Evolutionary conservation across 176 grass and related monocot species (phyloP).

Genomic region (Miscanthus lutarioriparius): DNA sequence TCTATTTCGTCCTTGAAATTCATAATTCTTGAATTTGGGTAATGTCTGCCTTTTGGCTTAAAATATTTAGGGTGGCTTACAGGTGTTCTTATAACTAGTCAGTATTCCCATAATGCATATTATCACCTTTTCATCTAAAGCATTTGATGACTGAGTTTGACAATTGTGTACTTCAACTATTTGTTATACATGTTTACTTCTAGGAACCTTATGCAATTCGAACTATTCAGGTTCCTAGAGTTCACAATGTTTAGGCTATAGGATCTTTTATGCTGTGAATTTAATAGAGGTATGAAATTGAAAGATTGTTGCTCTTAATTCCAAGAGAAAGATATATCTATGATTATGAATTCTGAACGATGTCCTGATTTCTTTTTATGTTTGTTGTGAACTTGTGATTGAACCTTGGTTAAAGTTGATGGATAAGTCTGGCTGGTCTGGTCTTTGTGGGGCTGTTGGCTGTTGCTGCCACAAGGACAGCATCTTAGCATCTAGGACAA

Average conservation of each 20-base stretch:
- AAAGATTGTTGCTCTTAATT: not conserved
- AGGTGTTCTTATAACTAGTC: not conserved
- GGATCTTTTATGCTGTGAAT: slow-evolving; percentile 11
- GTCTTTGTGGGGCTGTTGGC: no score
- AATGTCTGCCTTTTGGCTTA: slow-evolving; percentile 17
- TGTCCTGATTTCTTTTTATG: not conserved
- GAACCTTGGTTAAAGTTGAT: slow-evolving; percentile 6
- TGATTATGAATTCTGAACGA: not conserved
- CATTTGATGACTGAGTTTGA: not conserved
- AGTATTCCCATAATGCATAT: not conserved
- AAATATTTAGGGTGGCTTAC: not conserved
- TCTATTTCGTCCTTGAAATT: not conserved
- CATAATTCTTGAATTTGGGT: not conserved
- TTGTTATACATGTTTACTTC: slow-evolving; percentile 13
- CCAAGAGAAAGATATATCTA: no score
- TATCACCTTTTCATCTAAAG: not conserved
- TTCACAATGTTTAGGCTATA: slow-evolving; percentile 25
- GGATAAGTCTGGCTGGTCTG: no score
- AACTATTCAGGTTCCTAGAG: not conserved
- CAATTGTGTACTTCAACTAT: not conserved
- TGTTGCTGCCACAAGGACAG: no score
- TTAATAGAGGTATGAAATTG: slow-evolving; percentile 9
- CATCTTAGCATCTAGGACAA: no score
- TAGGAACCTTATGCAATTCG: not conserved
- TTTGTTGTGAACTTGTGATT: not conserved